phyloP scores from a whole-genome alignment of 2,329 filamentous ascomycete genomes.

The Cadophora malorum region DNA sequence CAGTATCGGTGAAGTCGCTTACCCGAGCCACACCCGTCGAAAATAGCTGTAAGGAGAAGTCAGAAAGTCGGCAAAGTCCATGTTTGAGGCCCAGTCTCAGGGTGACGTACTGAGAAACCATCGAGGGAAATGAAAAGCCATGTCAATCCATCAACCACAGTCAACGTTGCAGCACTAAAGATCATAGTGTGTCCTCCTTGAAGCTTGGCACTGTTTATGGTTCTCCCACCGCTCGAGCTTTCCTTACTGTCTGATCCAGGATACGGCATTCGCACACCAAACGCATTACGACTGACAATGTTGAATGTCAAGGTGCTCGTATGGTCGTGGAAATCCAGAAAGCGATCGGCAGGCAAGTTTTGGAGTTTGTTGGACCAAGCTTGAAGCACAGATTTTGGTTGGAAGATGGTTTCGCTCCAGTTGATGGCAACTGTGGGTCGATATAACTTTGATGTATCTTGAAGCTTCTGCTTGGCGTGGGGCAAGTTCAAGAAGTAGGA shows the following conservation, averaged over 20 bases:
- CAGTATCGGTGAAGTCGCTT: not conserved
- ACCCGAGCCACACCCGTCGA: slow-evolving; percentile 26
- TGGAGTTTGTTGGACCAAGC: slow-evolving; percentile 40
- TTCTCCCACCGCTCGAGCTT: slow-evolving; percentile 35
- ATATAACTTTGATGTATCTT: not conserved
- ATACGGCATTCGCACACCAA: slow-evolving; percentile 43
- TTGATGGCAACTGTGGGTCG: slow-evolving; percentile 26
- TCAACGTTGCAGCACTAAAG: slow-evolving; percentile 55
- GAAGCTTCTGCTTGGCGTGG: not conserved
- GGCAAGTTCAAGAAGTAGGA: not conserved
- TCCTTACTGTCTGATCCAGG: slow-evolving; percentile 47
- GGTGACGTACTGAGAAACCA: slow-evolving; percentile 53
- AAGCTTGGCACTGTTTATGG: slow-evolving; percentile 12
- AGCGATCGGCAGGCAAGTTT: slow-evolving; percentile 39
- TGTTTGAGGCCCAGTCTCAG: no score
- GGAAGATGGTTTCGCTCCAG: slow-evolving; percentile 53
- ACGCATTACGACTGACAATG: slow-evolving; percentile 58
- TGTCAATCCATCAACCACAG: slow-evolving; percentile 55
- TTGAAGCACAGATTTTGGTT: slow-evolving; percentile 50
- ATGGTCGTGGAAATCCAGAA: slow-evolving; percentile 48
- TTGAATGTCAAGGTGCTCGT: slow-evolving; percentile 57
- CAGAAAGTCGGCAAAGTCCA: no score
- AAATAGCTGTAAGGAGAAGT: slow-evolving; percentile 15
- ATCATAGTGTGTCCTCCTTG: slow-evolving; percentile 50
- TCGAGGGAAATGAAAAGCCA: slow-evolving; percentile 53